These are phyloP conservation scores for Aspergillus sclerotiicarbonarius DNA, from an alignment of 495 filamentous ascomycete genomes.

Conservation along the genomic window DNA sequence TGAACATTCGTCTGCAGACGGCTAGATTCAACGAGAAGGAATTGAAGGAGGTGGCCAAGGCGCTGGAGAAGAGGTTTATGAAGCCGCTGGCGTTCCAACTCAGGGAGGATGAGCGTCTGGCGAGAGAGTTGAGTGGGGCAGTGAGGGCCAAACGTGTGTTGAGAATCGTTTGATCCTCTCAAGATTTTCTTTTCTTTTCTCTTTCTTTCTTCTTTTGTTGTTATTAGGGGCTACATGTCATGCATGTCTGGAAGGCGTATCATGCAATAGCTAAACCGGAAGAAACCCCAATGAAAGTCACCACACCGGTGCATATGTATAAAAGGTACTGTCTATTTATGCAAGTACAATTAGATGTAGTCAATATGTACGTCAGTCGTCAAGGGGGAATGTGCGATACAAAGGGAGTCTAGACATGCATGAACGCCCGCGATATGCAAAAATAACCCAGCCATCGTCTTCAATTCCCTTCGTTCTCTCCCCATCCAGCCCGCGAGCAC, in stretches of 20 bases:
- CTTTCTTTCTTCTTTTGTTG: not conserved
- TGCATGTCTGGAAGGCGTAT: too few species aligned
- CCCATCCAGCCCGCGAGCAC: not conserved
- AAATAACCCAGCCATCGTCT: not conserved
- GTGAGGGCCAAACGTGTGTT: conserved; percentile 16
- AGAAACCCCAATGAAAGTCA: not conserved
- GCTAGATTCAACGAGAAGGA: conserved; percentile 5
- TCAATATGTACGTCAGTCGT: conserved; percentile 17
- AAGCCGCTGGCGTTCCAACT: conserved; percentile 13
- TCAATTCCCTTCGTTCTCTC: not conserved
- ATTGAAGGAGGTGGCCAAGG: conserved; percentile 6
- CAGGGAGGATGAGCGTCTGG: conserved; percentile 19
- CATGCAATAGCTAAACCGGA: not conserved
- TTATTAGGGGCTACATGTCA: not conserved
- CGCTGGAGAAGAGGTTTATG: conserved; percentile 22
- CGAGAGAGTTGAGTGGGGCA: conserved; percentile 10
- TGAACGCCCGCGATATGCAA: conserved; percentile 4
- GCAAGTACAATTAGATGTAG: conserved; percentile 10
- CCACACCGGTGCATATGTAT: not conserved
- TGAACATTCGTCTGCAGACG: conserved; percentile 12
- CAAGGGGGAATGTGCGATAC: not conserved
- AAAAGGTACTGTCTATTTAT: conserved; percentile 1
- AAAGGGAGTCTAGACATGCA: conserved; percentile 2
- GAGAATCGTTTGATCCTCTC: conserved; percentile 10
- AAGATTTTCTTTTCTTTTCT: not conserved